Evolutionary conservation across 352 stramenopile species (phyloP).

Genomic region (Phytophthora pisi): DNA sequence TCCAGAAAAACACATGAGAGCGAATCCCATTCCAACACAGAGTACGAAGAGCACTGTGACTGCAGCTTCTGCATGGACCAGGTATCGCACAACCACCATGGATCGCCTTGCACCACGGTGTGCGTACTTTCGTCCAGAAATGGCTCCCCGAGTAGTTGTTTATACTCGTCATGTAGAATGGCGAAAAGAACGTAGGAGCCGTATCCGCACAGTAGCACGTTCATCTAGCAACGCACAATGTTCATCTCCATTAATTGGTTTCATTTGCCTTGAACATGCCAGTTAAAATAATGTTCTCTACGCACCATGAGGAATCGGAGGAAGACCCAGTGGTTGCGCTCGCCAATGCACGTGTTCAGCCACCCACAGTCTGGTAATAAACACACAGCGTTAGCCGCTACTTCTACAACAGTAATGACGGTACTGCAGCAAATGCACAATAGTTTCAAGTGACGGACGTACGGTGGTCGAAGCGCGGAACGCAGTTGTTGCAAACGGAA

Average conservation of each 20-base stretch:
- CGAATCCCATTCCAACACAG: slow-evolving; percentile 58
- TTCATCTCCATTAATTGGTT: background rate
- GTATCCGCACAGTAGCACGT: slow-evolving; percentile 56
- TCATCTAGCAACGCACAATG: slow-evolving; percentile 34
- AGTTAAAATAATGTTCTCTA: background rate
- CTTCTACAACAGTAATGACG: too few species aligned
- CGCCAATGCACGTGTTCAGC: slow-evolving; percentile 72
- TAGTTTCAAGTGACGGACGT: slow-evolving; percentile 24
- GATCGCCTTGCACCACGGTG: slow-evolving; percentile 43
- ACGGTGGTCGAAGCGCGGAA: slow-evolving; percentile 75
- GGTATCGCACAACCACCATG: slow-evolving; percentile 52
- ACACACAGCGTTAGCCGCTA: background rate
- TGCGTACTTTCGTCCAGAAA: slow-evolving; percentile 53
- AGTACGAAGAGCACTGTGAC: slow-evolving; percentile 51
- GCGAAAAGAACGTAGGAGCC: slow-evolving; percentile 55
- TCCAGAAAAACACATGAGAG: slow-evolving; percentile 47
- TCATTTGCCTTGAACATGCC: background rate
- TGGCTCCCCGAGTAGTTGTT: slow-evolving; percentile 37
- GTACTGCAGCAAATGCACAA: background rate
- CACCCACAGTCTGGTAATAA: slow-evolving; percentile 50
- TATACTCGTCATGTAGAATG: slow-evolving; percentile 54
- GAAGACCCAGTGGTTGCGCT: slow-evolving; percentile 64
- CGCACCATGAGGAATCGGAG: slow-evolving; percentile 59
- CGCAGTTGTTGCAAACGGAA: slow-evolving; percentile 63
- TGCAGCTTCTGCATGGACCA: slow-evolving; percentile 51